phyloP scores from a whole-genome alignment of 2,329 filamentous ascomycete genomes.

The Fusarium sp. region DNA sequence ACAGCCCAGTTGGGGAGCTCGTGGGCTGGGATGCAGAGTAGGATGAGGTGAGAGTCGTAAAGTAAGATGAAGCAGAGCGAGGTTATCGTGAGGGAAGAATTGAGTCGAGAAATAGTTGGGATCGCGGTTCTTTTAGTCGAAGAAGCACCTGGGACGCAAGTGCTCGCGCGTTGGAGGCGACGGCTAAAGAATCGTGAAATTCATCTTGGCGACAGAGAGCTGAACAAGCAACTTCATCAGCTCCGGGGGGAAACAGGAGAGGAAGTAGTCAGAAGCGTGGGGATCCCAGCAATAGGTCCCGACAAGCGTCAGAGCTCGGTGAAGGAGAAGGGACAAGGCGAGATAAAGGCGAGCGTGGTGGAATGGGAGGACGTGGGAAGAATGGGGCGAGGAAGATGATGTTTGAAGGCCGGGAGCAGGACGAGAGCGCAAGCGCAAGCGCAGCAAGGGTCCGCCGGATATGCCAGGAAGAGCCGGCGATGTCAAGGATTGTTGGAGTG shows the following conservation, averaged over 20 bases:
- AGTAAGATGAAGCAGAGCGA: conserved; percentile 22
- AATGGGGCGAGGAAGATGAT: conserved; percentile 44
- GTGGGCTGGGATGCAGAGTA: conserved; percentile 6
- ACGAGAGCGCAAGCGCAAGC: conserved; percentile 28
- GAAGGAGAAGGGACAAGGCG: conserved; percentile 46
- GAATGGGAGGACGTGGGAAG: conserved; percentile 31
- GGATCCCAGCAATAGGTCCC: conserved; percentile 36
- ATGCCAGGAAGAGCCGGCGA: conserved; percentile 33
- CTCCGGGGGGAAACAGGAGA: conserved; percentile 40
- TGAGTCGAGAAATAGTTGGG: conserved; percentile 13
- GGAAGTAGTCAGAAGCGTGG: conserved; percentile 44
- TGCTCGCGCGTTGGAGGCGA: conserved; percentile 43
- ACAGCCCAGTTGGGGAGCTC: not conserved
- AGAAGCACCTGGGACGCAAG: conserved; percentile 37
- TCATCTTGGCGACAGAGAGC: conserved; percentile 47
- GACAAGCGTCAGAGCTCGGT: conserved; percentile 43
- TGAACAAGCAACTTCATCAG: conserved; percentile 47
- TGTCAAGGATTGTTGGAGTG: conserved; percentile 24
- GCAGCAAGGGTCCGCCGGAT: conserved; percentile 39
- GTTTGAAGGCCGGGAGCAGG: conserved; percentile 20
- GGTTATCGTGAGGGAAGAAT: conserved; percentile 34
- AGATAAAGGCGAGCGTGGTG: conserved; percentile 17
- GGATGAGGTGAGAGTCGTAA: conserved; percentile 23
- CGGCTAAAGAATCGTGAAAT: conserved; percentile 43
- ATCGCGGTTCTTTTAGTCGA: conserved; percentile 33